Evolutionary conservation across 495 filamentous ascomycete species (phyloP).

Genomic region (Xylaria venustula): DNA sequence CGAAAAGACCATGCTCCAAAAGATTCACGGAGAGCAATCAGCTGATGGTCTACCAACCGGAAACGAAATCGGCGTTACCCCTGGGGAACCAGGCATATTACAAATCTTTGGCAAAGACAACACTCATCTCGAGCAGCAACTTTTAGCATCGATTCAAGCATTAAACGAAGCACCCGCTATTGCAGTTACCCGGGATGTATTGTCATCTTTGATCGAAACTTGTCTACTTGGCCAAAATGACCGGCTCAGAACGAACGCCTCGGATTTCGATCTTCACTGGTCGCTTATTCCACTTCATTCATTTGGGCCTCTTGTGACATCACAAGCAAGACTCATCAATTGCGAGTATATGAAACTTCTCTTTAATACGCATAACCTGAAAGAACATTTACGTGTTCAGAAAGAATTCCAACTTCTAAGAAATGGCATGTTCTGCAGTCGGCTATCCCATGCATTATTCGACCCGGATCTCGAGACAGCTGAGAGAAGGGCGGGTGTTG

Average conservation of each 20-base stretch:
- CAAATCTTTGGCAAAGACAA: conserved; percentile 50
- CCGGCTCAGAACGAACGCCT: conserved; percentile 4
- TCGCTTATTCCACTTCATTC: conserved; percentile 70
- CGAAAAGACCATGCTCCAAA: conserved; percentile 50
- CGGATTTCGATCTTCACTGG: conserved; percentile 65
- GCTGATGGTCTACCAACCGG: neutral
- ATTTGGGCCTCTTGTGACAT: conserved; percentile 67
- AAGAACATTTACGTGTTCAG: conserved; percentile 74
- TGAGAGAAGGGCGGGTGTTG: conserved; percentile 66
- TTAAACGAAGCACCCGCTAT: conserved; percentile 34
- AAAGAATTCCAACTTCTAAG: conserved; percentile 79
- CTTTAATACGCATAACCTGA: conserved; percentile 70
- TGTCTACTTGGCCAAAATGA: conserved; percentile 18
- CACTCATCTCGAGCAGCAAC: conserved; percentile 44
- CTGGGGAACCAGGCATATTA: conserved; percentile 19
- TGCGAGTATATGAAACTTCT: conserved; percentile 73
- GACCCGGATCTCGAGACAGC: conserved; percentile 78
- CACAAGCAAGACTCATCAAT: conserved; percentile 76
- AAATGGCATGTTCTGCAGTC: conserved; percentile 77
- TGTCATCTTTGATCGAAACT: conserved; percentile 30
- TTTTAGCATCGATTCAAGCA: conserved; percentile 51
- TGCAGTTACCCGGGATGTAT: conserved; percentile 24
- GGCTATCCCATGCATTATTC: conserved; percentile 81
- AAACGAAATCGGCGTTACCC: neutral
- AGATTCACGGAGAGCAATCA: neutral